These are phyloP conservation scores for Chlamydomonas schloesseri DNA, from an alignment of 139 green algal genomes.

Conservation along the genomic window DNA sequence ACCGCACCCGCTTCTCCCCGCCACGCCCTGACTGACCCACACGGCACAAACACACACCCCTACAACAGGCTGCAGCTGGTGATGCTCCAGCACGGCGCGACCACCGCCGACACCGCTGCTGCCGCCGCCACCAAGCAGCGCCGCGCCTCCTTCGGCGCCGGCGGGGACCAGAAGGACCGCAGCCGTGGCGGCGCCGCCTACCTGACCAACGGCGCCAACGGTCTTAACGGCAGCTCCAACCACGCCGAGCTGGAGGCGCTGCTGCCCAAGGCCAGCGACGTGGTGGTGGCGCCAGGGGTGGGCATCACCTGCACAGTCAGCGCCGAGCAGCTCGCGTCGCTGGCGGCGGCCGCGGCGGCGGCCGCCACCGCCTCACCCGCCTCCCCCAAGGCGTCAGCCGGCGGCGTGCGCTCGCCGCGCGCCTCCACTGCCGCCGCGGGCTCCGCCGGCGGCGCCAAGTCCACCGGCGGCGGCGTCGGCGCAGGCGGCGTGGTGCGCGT, in stretches of 20 bases:
- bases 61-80: slow-evolving; percentile 10
- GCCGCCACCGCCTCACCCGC: no score
- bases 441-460: background rate
- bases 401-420: background rate
- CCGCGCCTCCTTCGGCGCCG: background rate
- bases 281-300: slow-evolving; percentile 16
- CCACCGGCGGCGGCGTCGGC: background rate
- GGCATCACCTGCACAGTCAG: slow-evolving; percentile 33
- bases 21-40: no score
- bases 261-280: slow-evolving; percentile 19
- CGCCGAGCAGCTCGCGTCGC: background rate
- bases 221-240: background rate
- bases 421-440: background rate
- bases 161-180: background rate
- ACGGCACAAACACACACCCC: no score
- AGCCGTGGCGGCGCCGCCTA: background rate
- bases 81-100: slow-evolving; percentile 12
- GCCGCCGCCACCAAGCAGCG: background rate
- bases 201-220: background rate
- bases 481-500: slow-evolving; percentile 49
- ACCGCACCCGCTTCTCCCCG: no score
- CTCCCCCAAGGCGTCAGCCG: no score
- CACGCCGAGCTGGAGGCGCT: slow-evolving; percentile 10
- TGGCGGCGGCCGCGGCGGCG: background rate
- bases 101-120: slow-evolving; percentile 2